These are phyloP conservation scores for Mycena latifolia DNA, from an alignment of 768 basidiomycete genomes.

Conservation along the genomic window DNA sequence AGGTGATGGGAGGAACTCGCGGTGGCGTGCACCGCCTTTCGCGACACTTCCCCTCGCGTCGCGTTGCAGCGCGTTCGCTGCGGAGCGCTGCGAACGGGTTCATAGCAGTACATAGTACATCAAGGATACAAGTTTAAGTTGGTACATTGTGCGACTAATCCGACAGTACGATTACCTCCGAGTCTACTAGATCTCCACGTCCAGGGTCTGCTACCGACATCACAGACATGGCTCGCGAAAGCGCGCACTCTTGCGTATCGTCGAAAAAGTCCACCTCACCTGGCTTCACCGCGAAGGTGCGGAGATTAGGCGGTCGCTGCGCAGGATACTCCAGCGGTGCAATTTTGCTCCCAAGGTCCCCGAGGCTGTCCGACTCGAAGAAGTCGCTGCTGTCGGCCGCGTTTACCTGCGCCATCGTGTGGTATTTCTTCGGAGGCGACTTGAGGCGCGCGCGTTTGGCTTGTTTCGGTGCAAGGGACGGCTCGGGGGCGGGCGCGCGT, in stretches of 20 bases:
- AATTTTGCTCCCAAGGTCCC: slow-evolving; percentile 15
- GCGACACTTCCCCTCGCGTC: too few relatives aligned
- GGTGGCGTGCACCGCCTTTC: slow-evolving; percentile 8
- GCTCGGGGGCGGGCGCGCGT: background rate
- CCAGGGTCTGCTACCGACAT: slow-evolving; percentile 30
- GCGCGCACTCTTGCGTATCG: slow-evolving; percentile 23
- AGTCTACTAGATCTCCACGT: too few relatives aligned
- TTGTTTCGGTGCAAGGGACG: background rate
- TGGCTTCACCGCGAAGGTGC: slow-evolving; percentile 1
- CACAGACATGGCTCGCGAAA: slow-evolving; percentile 37
- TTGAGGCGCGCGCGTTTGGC: background rate
- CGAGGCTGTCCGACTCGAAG: slow-evolving; percentile 33
- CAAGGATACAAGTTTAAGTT: too few relatives aligned
- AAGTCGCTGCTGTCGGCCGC: slow-evolving; percentile 32
- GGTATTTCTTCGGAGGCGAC: slow-evolving; percentile 20
- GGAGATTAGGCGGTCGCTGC: slow-evolving; percentile 11
- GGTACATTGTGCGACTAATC: slow-evolving; percentile 37
- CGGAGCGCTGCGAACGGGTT: background rate
- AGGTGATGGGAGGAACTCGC: slow-evolving; percentile 1
- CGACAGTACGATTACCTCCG: slow-evolving; percentile 38
- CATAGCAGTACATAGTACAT: too few relatives aligned
- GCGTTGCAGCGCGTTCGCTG: background rate
- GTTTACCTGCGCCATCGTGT: slow-evolving; percentile 7
- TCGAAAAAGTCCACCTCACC: slow-evolving; percentile 31
- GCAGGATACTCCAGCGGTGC: background rate